phyloP scores from a whole-genome alignment of 2,329 filamentous ascomycete genomes.

The Colletotrichum sansevieriae region DNA sequence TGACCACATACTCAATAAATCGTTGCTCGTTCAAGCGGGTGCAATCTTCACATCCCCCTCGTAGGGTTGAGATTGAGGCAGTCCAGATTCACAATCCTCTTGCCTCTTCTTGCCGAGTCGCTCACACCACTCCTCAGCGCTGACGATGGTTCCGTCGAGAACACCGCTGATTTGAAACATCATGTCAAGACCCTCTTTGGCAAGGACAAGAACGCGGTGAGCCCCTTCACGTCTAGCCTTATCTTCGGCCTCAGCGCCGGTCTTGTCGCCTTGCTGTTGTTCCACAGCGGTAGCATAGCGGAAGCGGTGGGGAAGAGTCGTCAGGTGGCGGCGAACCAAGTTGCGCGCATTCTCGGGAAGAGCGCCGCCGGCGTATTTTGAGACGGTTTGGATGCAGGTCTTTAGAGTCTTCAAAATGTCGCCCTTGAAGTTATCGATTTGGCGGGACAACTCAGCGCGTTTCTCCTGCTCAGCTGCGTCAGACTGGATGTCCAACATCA shows the following conservation, averaged over 20 bases:
- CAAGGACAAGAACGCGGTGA: conserved; percentile 85
- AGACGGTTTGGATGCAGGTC: conserved; percentile 85
- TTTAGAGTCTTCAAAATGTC: conserved; percentile 85
- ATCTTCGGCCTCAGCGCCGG: conserved; percentile 51
- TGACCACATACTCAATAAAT: conserved; percentile 5
- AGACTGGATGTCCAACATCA: conserved; percentile 44
- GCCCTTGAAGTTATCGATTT: conserved; percentile 75
- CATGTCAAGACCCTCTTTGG: conserved; percentile 93
- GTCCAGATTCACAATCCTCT: conserved; percentile 44
- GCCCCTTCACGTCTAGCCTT: conserved; percentile 68
- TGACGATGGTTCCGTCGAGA: conserved; percentile 88
- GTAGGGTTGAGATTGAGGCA: conserved; percentile 46
- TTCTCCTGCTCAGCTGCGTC: conserved; percentile 51
- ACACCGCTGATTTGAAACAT: conserved; percentile 91
- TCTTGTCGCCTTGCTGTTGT: conserved; percentile 48
- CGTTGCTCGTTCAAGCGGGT: conserved; percentile 31
- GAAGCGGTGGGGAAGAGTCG: conserved; percentile 87
- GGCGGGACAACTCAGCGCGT: conserved; percentile 65
- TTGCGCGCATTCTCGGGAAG: conserved; percentile 89
- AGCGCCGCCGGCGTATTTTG: conserved; percentile 90
- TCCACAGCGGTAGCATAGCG: conserved; percentile 73
- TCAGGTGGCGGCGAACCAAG: conserved; percentile 86
- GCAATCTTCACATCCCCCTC: conserved; percentile 48
- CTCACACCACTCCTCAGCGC: conserved; percentile 93
- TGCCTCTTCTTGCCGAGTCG: conserved; percentile 68